Conservation (phyloP, 1,284 basidiomycete genomes). For the Microbotryum scabiosae region DNA sequence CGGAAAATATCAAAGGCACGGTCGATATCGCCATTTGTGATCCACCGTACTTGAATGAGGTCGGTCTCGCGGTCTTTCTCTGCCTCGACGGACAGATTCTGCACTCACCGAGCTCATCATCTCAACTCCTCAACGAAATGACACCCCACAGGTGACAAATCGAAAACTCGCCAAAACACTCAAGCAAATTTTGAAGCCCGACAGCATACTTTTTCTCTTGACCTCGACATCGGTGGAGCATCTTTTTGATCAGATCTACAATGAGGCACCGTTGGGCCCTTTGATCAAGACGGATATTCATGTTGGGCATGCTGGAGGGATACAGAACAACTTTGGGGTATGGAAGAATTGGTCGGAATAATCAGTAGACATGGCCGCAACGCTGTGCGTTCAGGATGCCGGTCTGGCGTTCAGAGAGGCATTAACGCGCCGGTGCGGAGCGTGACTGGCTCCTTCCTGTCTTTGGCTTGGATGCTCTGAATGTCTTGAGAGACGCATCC, state of each 20-base stretch:
- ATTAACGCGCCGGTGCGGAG: too few relatives aligned
- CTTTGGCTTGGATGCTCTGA: too few relatives aligned
- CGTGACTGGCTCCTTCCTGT: too few relatives aligned
- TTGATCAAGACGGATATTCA: conserved; percentile 11
- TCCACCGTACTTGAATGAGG: conserved; percentile 38
- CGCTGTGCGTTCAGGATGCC: too few relatives aligned
- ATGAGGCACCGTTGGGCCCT: conserved; percentile 13
- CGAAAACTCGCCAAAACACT: conserved; percentile 30
- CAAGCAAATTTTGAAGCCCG: conserved; percentile 24
- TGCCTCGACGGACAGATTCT: neutral
- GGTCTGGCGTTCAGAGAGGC: too few relatives aligned
- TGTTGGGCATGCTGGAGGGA: conserved; percentile 23
- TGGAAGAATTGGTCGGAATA: conserved; percentile 22
- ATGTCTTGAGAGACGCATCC: too few relatives aligned
- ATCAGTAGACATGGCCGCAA: too few relatives aligned
- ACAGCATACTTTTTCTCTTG: conserved; percentile 30
- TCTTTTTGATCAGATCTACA: conserved; percentile 21
- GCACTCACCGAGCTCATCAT: neutral
- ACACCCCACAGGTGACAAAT: conserved; percentile 29
- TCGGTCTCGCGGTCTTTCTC: conserved; percentile 6
- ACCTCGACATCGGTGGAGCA: conserved; percentile 32
- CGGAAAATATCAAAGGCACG: conserved; percentile 26
- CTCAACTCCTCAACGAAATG: neutral
- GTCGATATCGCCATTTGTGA: conserved; percentile 38
- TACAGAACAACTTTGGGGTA: conserved; percentile 24